phyloP scores from a whole-genome alignment of 495 filamentous ascomycete genomes.

The Penicillium tannophilum region DNA sequence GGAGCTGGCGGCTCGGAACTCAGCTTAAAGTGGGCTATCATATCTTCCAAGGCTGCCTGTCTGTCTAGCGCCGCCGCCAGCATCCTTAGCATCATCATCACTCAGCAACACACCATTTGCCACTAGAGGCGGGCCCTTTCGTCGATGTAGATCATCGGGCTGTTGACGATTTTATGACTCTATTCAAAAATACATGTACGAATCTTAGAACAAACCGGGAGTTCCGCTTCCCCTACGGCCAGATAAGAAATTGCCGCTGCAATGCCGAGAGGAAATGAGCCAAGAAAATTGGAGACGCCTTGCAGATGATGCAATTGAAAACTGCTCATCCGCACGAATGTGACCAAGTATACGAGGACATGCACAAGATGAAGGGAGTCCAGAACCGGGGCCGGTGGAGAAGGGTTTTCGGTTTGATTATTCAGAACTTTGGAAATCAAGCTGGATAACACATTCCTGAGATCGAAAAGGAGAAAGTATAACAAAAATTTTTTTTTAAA shows the following conservation, averaged over 20 bases:
- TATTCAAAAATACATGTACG: conserved; percentile 24
- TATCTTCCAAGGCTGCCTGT: neutral
- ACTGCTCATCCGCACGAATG: neutral
- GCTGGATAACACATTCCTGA: neutral
- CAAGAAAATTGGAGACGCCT: neutral
- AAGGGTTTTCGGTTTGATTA: neutral
- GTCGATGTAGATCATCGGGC: conserved; percentile 11
- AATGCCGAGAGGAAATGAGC: neutral
- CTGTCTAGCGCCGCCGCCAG: neutral
- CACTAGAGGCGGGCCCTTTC: neutral
- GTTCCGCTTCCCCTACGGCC: neutral
- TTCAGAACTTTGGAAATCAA: neutral
- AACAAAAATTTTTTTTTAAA: neutral
- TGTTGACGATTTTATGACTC: conserved; percentile 34
- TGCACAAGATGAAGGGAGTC: neutral
- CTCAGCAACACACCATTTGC: neutral
- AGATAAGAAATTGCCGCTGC: neutral
- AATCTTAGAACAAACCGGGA: conserved; percentile 12
- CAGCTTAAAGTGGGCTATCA: conserved; percentile 15
- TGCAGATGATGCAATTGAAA: conserved; percentile 7
- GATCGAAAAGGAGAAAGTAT: neutral
- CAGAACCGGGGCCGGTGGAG: conserved; percentile 1
- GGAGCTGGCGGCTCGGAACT: conserved; percentile 40
- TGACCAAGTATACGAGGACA: neutral
- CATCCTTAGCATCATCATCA: neutral